phyloP scores from a whole-genome alignment of 2,329 filamentous ascomycete genomes.

The Macroventuria anomochaeta region DNA sequence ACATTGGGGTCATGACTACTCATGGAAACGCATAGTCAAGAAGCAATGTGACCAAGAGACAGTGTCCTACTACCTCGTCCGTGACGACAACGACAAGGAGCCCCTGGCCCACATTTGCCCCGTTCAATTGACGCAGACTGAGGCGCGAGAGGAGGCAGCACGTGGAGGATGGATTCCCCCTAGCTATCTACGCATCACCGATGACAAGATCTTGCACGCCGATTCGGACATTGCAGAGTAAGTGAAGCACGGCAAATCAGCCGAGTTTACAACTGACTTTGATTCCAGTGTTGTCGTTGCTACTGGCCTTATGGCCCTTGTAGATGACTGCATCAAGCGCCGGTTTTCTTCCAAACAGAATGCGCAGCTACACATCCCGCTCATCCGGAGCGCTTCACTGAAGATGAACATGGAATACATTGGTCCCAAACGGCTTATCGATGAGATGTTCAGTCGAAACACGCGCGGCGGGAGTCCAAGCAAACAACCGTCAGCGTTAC shows the following conservation, averaged over 20 bases:
- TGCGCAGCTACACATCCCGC: constrained; percentile 60
- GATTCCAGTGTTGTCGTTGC: constrained; percentile 78
- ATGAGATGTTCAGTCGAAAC: constrained; percentile 66
- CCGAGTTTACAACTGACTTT: constrained; percentile 22
- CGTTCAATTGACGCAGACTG: constrained; percentile 73
- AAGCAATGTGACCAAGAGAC: constrained; percentile 65
- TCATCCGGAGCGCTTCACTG: constrained; percentile 57
- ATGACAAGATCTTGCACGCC: constrained; percentile 70
- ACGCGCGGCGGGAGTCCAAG: constrained; percentile 28
- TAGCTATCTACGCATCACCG: constrained; percentile 88
- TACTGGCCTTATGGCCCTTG: constrained; percentile 85
- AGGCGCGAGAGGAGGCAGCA: constrained; percentile 72
- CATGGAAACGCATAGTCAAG: constrained; percentile 78
- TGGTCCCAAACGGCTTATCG: constrained; percentile 66
- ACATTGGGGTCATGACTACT: constrained; percentile 88
- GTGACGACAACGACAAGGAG: constrained; percentile 65
- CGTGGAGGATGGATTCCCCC: constrained; percentile 91
- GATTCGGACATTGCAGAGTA: constrained; percentile 87
- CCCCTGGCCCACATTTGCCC: constrained; percentile 85
- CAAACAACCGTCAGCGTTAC: constrained; percentile 38
- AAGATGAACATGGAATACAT: constrained; percentile 67
- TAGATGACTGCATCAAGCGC: constrained; percentile 89
- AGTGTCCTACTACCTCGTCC: constrained; percentile 80
- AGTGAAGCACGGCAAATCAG: constrained; percentile 48
- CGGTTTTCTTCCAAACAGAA: constrained; percentile 69